Evolutionary conservation across 306 rosid genomes (phyloP), one percentile per base, ranked within the genome.

Genomic region (Urtica urens): DNA sequence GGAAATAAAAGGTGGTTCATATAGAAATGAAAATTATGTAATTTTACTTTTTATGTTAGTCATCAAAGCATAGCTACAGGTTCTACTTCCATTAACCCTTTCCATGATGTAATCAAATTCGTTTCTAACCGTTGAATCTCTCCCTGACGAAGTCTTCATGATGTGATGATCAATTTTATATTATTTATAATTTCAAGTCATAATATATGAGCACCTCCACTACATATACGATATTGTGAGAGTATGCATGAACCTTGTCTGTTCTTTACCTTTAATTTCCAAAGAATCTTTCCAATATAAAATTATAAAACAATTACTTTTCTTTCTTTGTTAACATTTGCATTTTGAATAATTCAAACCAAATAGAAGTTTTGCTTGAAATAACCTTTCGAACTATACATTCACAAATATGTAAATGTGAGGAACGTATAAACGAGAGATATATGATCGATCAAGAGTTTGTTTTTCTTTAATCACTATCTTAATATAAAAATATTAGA

Each of bases 201-300:
- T 13, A 3, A 38, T 1, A 38, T 24, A 53, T 38, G 11, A 27
- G 53, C 53, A 48, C n/a, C n/a, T n/a, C n/a, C n/a, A n/a, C n/a
- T n/a, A n/a, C n/a, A n/a, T n/a, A n/a, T n/a, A n/a, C n/a, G n/a
- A n/a, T n/a, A 31, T n/a, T 28, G 6, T 9, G 8, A 15, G 34
- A n/a, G 21, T 48, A 27, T 48, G 53, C 53, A 48, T 28, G 38
- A 48, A 27, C 29, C 24, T 27, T 48, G 53, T 48, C n/a, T 48
- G 9, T 48, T 48, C 10, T 48, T 12, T 48, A 14, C 10, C 5
- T 46, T 12, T 45, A 13, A 6, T 14, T 0, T 16, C 18, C 10
- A 42, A n/a, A n/a, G n/a, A n/a, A n/a, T n/a, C n/a, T n/a, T n/a
- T n/a, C n/a, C n/a, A n/a, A n/a, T n/a, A n/a, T n/a, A n/a, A n/a